Percentiles rank a stretch among this genome's conserved stretches.
phyloP scores from a whole-genome alignment of 495 filamentous ascomycete genomes.

The Talaromyces wortmannii region DNA sequence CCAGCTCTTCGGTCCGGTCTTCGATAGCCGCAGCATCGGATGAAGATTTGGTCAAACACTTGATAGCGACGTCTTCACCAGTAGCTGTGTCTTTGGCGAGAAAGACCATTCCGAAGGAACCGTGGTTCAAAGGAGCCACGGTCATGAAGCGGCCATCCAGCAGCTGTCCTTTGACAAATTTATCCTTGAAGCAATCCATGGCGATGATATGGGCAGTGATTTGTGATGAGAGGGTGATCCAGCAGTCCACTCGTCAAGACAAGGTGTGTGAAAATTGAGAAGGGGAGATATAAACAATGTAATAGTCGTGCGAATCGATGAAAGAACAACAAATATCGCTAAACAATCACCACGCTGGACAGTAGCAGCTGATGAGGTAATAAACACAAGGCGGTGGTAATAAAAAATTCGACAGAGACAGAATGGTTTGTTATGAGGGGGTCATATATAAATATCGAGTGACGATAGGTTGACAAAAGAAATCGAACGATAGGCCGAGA shows the following conservation, averaged over 20 bases:
- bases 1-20: conserved; percentile 81
- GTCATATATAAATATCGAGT: conserved; percentile 54
- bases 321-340: conserved; percentile 30
- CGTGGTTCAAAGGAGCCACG: conserved; percentile 91
- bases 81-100: conserved; percentile 74
- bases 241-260: conserved; percentile 22
- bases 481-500: conserved; percentile 23
- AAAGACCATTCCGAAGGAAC: conserved; percentile 97
- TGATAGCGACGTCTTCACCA: conserved; percentile 80
- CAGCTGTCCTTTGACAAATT: conserved; percentile 64
- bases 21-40: conserved; percentile 57
- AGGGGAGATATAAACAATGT: conserved; percentile 29
- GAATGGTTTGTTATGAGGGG: conserved; percentile 57
- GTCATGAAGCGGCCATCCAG: conserved; percentile 85
- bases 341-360: conserved; percentile 19
- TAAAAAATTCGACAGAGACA: conserved; percentile 24
- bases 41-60: conserved; percentile 77
- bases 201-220: conserved; percentile 9
- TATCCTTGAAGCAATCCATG: conserved; percentile 77
- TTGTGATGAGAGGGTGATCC: conserved; percentile 14
- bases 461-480: conserved; percentile 51
- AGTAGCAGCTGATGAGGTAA: conserved; percentile 15
- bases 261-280: conserved; percentile 31
- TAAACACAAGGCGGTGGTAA: conserved; percentile 10
- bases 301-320: conserved; percentile 16